phyloP scores from a whole-genome alignment of 331 rosid species.

The Malus hybrid region DNA sequence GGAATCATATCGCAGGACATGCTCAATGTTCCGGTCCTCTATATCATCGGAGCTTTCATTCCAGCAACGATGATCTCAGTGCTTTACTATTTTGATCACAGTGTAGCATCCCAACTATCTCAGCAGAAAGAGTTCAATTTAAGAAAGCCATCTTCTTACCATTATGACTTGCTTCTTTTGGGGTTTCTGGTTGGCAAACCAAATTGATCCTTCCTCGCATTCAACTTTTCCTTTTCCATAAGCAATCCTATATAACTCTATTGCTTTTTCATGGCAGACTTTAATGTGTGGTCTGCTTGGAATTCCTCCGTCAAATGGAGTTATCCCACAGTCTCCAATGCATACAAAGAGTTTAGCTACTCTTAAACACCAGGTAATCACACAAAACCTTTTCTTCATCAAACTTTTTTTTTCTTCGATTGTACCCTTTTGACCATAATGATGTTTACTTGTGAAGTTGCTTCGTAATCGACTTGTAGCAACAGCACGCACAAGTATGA shows the following conservation, averaged over 20 bases:
- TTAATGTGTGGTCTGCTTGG: constrained; percentile 93
- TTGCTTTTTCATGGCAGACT: constrained; percentile 46
- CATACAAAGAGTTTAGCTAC: constrained; percentile 98
- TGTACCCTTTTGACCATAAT: background rate
- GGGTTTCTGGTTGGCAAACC: constrained; percentile 65
- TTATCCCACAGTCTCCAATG: constrained; percentile 99
- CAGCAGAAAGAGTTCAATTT: constrained; percentile 96
- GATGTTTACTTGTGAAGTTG: constrained; percentile 43
- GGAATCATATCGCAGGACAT: constrained; percentile 54
- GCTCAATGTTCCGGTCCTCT: constrained; percentile 71
- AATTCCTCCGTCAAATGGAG: constrained; percentile 95
- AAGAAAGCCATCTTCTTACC: constrained; percentile 93
- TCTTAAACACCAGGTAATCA: constrained; percentile 90
- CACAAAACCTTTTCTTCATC: background rate
- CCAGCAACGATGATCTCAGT: constrained; percentile 99
- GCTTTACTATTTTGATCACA: constrained; percentile 93
- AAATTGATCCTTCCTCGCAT: background rate
- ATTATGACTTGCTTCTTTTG: constrained; percentile 87
- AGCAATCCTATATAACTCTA: background rate
- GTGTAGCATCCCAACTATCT: constrained; percentile 96
- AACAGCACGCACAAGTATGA: constrained; percentile 60
- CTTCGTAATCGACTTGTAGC: constrained; percentile 79
- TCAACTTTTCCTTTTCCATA: background rate
- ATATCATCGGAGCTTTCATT: constrained; percentile 90
- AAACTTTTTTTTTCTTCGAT: too few species aligned